Evolutionary conservation across 1,139 yeast species (phyloP).

Genomic region (Yamadazyma epiphylla): DNA sequence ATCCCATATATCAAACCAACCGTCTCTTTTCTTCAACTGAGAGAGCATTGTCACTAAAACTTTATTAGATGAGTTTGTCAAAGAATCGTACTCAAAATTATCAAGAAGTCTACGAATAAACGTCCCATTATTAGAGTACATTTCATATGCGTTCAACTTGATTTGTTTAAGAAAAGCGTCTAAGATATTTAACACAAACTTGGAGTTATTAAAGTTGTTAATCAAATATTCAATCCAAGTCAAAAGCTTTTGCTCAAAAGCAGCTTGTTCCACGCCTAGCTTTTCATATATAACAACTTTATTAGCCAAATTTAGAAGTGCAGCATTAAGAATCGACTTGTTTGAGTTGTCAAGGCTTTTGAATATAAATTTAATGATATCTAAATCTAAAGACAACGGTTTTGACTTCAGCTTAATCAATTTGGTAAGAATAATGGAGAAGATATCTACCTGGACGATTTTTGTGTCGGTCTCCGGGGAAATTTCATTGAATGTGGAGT

Average conservation of each 20-base stretch:
- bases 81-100: constrained; percentile 34
- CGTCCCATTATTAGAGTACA: neutral
- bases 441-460: constrained; percentile 1
- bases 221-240: constrained; percentile 42
- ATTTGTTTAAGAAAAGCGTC: constrained; percentile 7
- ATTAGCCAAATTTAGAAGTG: neutral
- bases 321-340: constrained; percentile 3
- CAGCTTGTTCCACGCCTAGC: no score
- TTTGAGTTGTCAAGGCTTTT: constrained; percentile 6
- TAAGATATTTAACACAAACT: constrained; percentile 5
- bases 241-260: constrained; percentile 1
- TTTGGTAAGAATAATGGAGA: constrained; percentile 7
- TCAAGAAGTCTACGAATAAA: constrained; percentile 6
- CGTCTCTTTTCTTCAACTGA: constrained; percentile 18
- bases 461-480: neutral
- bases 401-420: constrained; percentile 4
- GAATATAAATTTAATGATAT: constrained; percentile 1
- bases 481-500: no score
- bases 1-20: constrained; percentile 58
- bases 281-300: constrained; percentile 8
- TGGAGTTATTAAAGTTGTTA: constrained; percentile 18
- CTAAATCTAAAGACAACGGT: constrained; percentile 1
- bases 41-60: constrained; percentile 47
- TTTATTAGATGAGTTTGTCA: constrained; percentile 69
- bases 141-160: neutral